Percentiles rank a stretch among this genome's conserved stretches.
phyloP scores from a whole-genome alignment of 495 filamentous ascomycete genomes.

The Daldinia concentrica region DNA sequence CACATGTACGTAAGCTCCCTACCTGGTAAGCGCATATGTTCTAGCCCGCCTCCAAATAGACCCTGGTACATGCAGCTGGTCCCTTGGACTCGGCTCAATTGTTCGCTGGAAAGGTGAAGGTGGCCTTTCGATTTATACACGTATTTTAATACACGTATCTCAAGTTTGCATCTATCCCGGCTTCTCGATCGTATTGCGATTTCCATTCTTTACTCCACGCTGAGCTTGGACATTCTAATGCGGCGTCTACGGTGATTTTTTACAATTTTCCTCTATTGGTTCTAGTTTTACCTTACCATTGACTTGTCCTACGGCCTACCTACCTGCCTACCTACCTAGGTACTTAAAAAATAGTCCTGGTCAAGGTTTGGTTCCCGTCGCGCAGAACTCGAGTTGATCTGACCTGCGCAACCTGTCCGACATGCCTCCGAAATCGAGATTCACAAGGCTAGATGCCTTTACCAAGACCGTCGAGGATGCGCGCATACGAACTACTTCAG shows the following conservation, averaged over 20 bases:
- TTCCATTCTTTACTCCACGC: conserved; percentile 29
- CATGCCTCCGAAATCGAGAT: conserved; percentile 80
- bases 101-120: conserved; percentile 43
- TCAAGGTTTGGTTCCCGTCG: too few species aligned
- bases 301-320: conserved; percentile 10
- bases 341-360: too few species aligned
- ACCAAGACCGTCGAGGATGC: conserved; percentile 99
- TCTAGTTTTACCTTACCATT: conserved; percentile 15
- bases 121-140: conserved; percentile 42
- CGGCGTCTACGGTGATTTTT: conserved; percentile 38
- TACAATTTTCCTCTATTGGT: conserved; percentile 25
- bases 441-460: conserved; percentile 96
- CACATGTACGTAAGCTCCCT: neutral
- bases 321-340: too few species aligned
- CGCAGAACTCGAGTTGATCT: conserved; percentile 16
- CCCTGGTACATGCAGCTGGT: neutral
- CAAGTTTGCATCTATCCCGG: conserved; percentile 17
- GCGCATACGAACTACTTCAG: conserved; percentile 94
- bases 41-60: neutral
- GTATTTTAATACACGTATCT: conserved; percentile 12
- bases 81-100: conserved; percentile 11
- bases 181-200: conserved; percentile 14
- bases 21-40: neutral
- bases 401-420: conserved; percentile 31
- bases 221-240: conserved; percentile 28